Base-by-base conservation (phyloP, 352 stramenopile genomes). In the Globisporangium nunn region DNA sequence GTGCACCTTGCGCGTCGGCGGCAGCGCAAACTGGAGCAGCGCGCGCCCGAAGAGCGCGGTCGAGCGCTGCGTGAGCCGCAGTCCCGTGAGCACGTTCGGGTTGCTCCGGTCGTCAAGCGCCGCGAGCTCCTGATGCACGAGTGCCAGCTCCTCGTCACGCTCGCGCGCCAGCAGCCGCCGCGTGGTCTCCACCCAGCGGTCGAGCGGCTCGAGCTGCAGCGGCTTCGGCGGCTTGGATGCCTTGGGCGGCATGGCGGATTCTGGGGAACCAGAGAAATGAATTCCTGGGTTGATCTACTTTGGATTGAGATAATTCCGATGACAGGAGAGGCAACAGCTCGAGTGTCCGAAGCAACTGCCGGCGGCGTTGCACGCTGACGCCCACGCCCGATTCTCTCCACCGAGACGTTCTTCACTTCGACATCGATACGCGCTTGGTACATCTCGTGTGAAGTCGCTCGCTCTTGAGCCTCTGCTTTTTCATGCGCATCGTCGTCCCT, bases 1-100 rank as follows among this genome's bases (percentile, higher is more conserved):
- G 61, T 96, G 85, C 5, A 78, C 69, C 62, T 91, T 93, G 54
- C 72, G 50, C 18, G 66, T 50, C 4, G 65, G 75, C 15, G 78
- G 78, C 18, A 88, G 68, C 23, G 66, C 67, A 8, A 92, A 71
- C 23, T 78, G 62, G 33, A 92, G 50, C 54, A 92, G 28, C 8
- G 64, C 76, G 53, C 84, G 78, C 0, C 84, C 84, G 59, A 94
- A 92, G 29, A 92, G 74, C 35, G 66, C 84, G 28, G 79, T 89
- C 6, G 71, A 75, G 45, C 48, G 70, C 31, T 63, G 53, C 12
- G 59, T 28, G 3, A 91, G 63, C 8, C 58, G 64, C 45, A 93
- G 58, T 41, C 78, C 64, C 28, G 63, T 51, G 39, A 93, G 70
- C 40, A 91, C 82, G 54, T 84, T 89, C 18, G 82, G 80, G 67